Conservation (phyloP, 805 yeast genomes). For the Metschnikowia vanudenii region DNA sequence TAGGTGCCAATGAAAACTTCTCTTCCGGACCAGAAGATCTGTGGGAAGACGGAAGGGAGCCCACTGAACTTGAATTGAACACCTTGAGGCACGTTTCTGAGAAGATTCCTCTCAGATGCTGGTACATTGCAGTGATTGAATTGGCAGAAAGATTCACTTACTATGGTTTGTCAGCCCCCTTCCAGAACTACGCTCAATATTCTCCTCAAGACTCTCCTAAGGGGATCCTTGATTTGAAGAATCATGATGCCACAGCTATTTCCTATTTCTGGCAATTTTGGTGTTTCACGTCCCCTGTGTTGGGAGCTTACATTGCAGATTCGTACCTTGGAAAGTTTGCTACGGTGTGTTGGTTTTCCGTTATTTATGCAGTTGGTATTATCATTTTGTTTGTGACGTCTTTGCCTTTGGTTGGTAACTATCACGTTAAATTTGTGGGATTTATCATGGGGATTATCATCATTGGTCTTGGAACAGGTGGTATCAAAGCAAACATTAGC, state of each 20-base stretch:
- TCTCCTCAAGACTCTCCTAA: slow-evolving; percentile 13
- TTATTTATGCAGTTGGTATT: slow-evolving; percentile 59
- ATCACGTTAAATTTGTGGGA: slow-evolving; percentile 60
- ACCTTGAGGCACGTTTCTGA: slow-evolving; percentile 51
- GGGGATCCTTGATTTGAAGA: slow-evolving; percentile 13
- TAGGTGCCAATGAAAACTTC: neutral
- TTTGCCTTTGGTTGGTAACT: slow-evolving; percentile 51
- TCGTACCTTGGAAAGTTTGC: slow-evolving; percentile 68
- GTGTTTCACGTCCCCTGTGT: slow-evolving; percentile 14
- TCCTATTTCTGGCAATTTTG: slow-evolving; percentile 18
- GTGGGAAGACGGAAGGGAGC: slow-evolving; percentile 14
- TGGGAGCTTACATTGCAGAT: slow-evolving; percentile 55
- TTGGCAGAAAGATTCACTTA: slow-evolving; percentile 18
- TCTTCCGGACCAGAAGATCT: neutral
- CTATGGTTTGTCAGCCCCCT: slow-evolving; percentile 19
- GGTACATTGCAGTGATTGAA: slow-evolving; percentile 18
- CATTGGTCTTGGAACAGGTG: slow-evolving; percentile 77
- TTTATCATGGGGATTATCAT: slow-evolving; percentile 52
- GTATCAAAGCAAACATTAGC: slow-evolving; percentile 73
- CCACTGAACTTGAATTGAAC: slow-evolving; percentile 53
- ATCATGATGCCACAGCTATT: slow-evolving; percentile 15
- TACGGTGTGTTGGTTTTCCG: slow-evolving; percentile 61
- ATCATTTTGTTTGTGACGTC: slow-evolving; percentile 67
- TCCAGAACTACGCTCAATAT: slow-evolving; percentile 18
- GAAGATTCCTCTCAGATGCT: slow-evolving; percentile 15